Evolutionary conservation across 139 green algal genomes (phyloP), one percentile per base, ranked within the genome.

Genomic region (Coelastrella sp.): DNA sequence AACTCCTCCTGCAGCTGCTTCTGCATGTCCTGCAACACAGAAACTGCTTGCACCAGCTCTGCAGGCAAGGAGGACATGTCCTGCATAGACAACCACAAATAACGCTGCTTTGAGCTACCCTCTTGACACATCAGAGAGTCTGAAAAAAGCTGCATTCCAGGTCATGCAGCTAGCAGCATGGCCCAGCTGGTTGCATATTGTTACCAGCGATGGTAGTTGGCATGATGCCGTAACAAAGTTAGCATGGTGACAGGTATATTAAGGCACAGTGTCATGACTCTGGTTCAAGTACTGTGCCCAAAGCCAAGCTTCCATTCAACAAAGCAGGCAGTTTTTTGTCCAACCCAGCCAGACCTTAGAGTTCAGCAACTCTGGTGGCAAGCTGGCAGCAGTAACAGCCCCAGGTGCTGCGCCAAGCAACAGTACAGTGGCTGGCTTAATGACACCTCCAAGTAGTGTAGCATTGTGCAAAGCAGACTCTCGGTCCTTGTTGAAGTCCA

Each of bases 361-460:
- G 25, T 82, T 60, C 53, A 82, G 51, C 35, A 82, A 53, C 53
- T 89, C 81, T 27, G 32, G 40, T 45, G 91, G 85, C 43, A 27
- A 60, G 41, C 30, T 67, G 17, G 79, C 79, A 13, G 79, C 76
- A 48, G 35, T 41, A 21, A 45, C 60, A 27, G 23, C 19, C 51
- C 71, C 80, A 3, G 50, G 89, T 53, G 88, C 79, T 45, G 91
- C 48, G 7, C 92, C 89, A 72, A 98, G 90, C 41, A 98, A 63
- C 71, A 95, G 91, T 69, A 92, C 89, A 48, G 89, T 63, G 15
- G 85, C 92, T 1, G 87, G 62, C 75, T 96, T 96, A 27, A 89
- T 90, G 45, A 98, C 94, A 59, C 69, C 79, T 11, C 85, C 89
- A 48, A 99, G 87, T 50, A 98, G 85, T 3, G 91, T 82, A 8